Conservation (phyloP, 441 rosid species). For the Aquilaria agallochum region DNA sequence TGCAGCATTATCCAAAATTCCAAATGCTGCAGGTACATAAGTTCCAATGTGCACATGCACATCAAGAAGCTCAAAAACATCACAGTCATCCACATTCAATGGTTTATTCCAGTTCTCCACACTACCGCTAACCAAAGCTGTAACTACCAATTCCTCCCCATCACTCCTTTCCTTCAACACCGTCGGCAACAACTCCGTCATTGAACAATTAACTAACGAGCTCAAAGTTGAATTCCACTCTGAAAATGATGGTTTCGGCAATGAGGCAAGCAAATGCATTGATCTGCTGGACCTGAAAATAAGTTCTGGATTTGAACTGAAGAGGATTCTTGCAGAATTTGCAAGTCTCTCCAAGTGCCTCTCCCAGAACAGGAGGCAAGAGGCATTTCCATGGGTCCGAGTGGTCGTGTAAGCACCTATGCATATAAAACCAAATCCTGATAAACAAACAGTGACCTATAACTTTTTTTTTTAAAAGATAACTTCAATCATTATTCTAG, state of each 20-base stretch:
- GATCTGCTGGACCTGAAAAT: conserved; percentile 26
- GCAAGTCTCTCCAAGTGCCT: conserved; percentile 56
- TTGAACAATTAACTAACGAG: conserved; percentile 40
- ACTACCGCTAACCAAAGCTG: conserved; percentile 59
- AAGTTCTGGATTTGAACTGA: conserved; percentile 45
- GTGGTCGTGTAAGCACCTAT: conserved; percentile 85
- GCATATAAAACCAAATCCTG: not conserved
- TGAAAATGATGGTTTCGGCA: conserved; percentile 9
- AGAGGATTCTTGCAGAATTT: conserved; percentile 47
- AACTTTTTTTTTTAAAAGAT: not conserved
- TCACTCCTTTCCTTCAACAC: conserved; percentile 32
- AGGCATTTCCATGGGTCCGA: conserved; percentile 52
- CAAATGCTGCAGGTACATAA: conserved; percentile 49
- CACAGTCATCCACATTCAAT: conserved; percentile 14
- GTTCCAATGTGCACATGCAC: conserved; percentile 57
- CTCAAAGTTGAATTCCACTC: conserved; percentile 32
- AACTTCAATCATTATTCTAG: not conserved
- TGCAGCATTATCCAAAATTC: conserved; percentile 45
- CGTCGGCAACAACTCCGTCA: conserved; percentile 34
- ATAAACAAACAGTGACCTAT: not conserved
- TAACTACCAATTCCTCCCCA: conserved; percentile 65
- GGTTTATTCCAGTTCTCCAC: conserved; percentile 29
- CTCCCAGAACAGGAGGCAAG: conserved; percentile 65
- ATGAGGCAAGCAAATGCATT: conserved; percentile 4
- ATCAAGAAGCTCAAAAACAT: conserved; percentile 31